Conservation (phyloP, 495 filamentous ascomycete species). For the Pyrenopolyporus hunteri region DNA sequence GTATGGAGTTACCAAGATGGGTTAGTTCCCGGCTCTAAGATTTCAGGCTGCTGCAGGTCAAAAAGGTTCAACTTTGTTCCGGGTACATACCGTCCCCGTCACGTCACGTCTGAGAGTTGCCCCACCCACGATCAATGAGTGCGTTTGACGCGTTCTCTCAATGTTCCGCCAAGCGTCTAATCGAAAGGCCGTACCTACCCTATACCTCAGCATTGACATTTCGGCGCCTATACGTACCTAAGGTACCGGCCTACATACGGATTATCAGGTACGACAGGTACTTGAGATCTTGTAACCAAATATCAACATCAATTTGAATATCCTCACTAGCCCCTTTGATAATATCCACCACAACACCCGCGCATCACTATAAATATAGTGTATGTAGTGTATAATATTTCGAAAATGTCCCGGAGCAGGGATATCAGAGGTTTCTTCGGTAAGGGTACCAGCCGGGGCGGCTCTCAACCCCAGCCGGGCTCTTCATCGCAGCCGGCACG, state of each 20-base stretch:
- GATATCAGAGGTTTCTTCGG: constrained; percentile 46
- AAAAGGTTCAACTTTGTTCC: constrained; percentile 18
- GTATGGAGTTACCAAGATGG: constrained; percentile 8
- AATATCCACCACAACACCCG: neutral
- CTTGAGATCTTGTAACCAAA: constrained; percentile 2
- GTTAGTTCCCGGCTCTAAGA: constrained; percentile 14
- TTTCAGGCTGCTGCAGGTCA: neutral
- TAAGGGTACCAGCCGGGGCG: constrained; percentile 24
- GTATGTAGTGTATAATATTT: constrained; percentile 5
- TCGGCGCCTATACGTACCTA: too few species aligned
- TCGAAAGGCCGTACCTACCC: neutral
- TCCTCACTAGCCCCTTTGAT: neutral
- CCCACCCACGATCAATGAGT: constrained; percentile 27
- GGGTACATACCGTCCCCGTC: neutral
- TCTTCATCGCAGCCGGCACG: constrained; percentile 11
- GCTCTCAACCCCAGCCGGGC: constrained; percentile 21
- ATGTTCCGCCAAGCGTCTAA: constrained; percentile 13
- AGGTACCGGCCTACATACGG: too few species aligned
- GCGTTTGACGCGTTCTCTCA: constrained; percentile 25
- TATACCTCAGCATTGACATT: too few species aligned
- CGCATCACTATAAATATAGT: too few species aligned
- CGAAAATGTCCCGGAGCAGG: constrained; percentile 31
- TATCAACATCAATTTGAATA: neutral
- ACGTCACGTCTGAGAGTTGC: constrained; percentile 9
- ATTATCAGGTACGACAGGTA: too few species aligned